These are phyloP conservation scores for Cercis canadensis DNA, from an alignment of 306 rosid genomes.

Conservation along the genomic window DNA sequence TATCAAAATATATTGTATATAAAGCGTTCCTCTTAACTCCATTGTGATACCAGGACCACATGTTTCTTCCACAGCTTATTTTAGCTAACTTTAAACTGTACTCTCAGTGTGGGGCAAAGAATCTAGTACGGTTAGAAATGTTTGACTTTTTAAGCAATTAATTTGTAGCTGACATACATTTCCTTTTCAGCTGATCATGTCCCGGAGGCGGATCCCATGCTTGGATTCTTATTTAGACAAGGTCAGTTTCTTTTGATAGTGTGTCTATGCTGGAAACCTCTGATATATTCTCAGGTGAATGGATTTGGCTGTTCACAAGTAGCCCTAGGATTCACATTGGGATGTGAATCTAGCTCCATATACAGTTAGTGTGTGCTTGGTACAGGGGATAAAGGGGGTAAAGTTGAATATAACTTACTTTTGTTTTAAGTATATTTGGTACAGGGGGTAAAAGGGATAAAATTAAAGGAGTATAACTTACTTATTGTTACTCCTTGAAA, in stretches of 20 bases:
- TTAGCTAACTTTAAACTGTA: constrained; percentile 1
- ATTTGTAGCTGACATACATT: constrained; percentile 33
- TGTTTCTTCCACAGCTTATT: not conserved
- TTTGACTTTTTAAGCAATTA: constrained; percentile 27
- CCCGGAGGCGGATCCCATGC: constrained; percentile 93
- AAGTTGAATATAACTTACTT: too few relatives aligned
- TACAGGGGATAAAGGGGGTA: not conserved
- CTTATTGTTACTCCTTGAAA: too few relatives aligned
- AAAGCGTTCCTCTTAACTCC: constrained; percentile 12
- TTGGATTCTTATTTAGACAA: constrained; percentile 95
- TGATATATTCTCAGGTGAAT: constrained; percentile 12
- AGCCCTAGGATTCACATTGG: not conserved
- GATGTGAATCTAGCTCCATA: not conserved
- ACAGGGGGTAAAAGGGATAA: too few relatives aligned
- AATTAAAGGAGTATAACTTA: too few relatives aligned
- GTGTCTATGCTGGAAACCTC: constrained; percentile 19
- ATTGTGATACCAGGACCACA: not conserved
- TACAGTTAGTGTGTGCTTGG: not conserved
- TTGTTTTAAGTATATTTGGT: too few relatives aligned
- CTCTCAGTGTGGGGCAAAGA: constrained; percentile 10
- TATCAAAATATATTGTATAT: not conserved
- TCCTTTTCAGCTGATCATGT: constrained; percentile 85
- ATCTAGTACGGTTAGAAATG: constrained; percentile 5
- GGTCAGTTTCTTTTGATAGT: constrained; percentile 50
- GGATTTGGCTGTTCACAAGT: not conserved